These are phyloP conservation scores for Fagus sylvatica DNA, from an alignment of 306 rosid species.

Conservation along the genomic window DNA sequence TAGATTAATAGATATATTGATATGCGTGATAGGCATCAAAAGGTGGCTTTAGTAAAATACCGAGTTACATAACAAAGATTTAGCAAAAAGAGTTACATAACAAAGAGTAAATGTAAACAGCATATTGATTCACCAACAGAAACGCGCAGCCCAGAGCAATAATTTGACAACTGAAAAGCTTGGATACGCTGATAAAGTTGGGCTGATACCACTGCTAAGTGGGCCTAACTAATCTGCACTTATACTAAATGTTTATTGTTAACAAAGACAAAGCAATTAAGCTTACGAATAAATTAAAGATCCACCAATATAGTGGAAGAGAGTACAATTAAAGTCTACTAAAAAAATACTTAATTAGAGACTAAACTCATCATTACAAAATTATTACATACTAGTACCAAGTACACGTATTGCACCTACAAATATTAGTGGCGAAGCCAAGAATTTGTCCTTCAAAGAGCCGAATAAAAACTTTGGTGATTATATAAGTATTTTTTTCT, in stretches of 20 bases:
- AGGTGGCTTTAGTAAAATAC: too few relatives aligned
- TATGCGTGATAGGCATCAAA: too few relatives aligned
- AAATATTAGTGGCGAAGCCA: neutral
- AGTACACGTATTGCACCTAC: neutral
- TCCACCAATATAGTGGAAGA: constrained; percentile 24
- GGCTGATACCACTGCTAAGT: constrained; percentile 25
- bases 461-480: too few relatives aligned
- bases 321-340: too few relatives aligned
- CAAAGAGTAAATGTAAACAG: too few relatives aligned
- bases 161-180: constrained; percentile 12
- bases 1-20: too few relatives aligned
- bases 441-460: neutral
- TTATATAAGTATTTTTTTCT: too few relatives aligned
- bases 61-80: too few relatives aligned
- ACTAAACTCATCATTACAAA: neutral
- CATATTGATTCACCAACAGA: too few relatives aligned
- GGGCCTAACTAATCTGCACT: constrained; percentile 41
- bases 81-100: too few relatives aligned
- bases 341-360: too few relatives aligned
- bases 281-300: constrained; percentile 34
- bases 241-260: constrained; percentile 11
- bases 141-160: neutral
- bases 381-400: neutral
- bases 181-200: constrained; percentile 18
- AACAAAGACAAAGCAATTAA: constrained; percentile 29